phyloP scores from a whole-genome alignment of 257 asterid genomes.

The Henckelia pumila region DNA sequence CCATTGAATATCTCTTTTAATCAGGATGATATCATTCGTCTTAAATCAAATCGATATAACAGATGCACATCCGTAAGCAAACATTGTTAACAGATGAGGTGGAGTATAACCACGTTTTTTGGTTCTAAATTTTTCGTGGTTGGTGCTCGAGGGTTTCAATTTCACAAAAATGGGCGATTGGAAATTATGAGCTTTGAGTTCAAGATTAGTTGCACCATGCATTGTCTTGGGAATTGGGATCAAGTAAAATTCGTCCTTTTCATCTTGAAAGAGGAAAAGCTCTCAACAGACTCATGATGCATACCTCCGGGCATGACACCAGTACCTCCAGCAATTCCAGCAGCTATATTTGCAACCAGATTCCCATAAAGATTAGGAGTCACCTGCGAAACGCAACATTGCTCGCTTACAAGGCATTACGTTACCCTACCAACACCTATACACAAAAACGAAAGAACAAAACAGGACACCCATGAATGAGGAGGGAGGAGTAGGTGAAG shows the following conservation, averaged over 20 bases:
- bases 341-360: conserved; percentile 84
- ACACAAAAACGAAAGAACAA: background rate
- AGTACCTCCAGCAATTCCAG: conserved; percentile 99
- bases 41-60: background rate
- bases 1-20: background rate
- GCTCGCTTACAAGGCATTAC: background rate
- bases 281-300: background rate
- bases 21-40: background rate
- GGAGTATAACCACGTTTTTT: background rate
- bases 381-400: conserved; percentile 44
- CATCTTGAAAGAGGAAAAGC: background rate
- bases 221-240: conserved; percentile 5
- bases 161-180: background rate
- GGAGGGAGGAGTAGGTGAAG: too few species aligned
- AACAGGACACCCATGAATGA: background rate
- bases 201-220: background rate
- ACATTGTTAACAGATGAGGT: background rate
- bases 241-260: background rate
- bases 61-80: background rate
- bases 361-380: conserved; percentile 97
- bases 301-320: conserved; percentile 98
- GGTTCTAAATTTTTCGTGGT: background rate
- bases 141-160: background rate
- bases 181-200: conserved; percentile 2
- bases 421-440: too few species aligned